A percentile compares a stretch with the other conserved stretches of the same genome.
phyloP scores from a whole-genome alignment of 1,139 yeast species.

The Debaryomyces nepalensis region DNA sequence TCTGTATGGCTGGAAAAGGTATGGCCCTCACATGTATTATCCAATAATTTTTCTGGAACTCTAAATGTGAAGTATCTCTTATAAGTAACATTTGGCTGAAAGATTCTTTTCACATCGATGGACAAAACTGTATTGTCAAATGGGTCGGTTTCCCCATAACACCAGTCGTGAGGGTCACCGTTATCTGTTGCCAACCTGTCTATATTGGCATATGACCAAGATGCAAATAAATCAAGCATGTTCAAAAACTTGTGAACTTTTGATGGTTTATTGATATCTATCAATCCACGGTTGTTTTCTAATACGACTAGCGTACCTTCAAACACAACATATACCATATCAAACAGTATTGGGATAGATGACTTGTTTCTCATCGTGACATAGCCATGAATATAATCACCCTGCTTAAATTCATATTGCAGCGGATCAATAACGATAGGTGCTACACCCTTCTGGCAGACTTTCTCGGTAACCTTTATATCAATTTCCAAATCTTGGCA shows the following conservation, averaged over 20 bases:
- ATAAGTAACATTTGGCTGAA: conserved; percentile 45
- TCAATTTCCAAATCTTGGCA: conserved; percentile 36
- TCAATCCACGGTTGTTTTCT: conserved; percentile 33
- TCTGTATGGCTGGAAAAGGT: conserved; percentile 41
- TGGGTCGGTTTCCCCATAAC: conserved; percentile 52
- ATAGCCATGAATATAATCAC: conserved; percentile 41
- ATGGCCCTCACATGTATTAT: conserved; percentile 46
- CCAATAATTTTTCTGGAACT: conserved; percentile 47
- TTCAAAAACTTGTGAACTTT: conserved; percentile 42
- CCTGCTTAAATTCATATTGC: conserved; percentile 33
- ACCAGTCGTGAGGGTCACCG: conserved; percentile 57
- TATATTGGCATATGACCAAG: conserved; percentile 53
- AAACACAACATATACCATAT: conserved; percentile 41
- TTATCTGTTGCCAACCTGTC: conserved; percentile 49
- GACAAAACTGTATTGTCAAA: conserved; percentile 44
- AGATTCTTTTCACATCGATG: conserved; percentile 42
- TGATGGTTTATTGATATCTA: conserved; percentile 33
- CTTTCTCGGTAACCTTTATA: conserved; percentile 43
- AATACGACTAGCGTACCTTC: conserved; percentile 36
- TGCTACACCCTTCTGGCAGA: conserved; percentile 46
- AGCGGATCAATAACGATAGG: conserved; percentile 33
- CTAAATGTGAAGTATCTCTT: conserved; percentile 49
- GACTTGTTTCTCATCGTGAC: conserved; percentile 34
- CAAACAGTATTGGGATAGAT: conserved; percentile 33
- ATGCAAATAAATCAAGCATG: conserved; percentile 52